Evolutionary conservation across 306 rosid genomes (phyloP).

Genomic region (Quercus mongolica): DNA sequence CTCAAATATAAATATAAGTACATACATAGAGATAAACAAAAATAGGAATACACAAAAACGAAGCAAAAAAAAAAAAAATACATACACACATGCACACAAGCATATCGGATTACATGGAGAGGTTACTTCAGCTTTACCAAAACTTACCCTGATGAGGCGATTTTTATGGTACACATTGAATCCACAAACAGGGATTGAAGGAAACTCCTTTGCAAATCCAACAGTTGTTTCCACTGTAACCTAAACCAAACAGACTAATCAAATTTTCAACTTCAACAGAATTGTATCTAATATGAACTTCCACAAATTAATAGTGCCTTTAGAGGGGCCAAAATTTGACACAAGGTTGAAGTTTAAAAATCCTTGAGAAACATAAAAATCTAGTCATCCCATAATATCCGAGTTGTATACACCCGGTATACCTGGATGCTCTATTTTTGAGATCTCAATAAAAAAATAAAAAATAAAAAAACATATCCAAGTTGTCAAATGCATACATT

Average conservation of each 20-base stretch:
- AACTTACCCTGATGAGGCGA: constrained; percentile 89
- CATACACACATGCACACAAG: neutral
- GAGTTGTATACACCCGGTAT: too few species aligned
- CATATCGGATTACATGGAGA: neutral
- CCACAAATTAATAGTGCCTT: neutral
- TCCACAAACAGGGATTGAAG: constrained; percentile 58
- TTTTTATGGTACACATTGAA: constrained; percentile 89
- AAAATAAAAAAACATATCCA: neutral
- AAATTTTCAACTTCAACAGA: constrained; percentile 5
- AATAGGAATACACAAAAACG: neutral
- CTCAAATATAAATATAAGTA: neutral
- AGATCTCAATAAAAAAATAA: too few species aligned
- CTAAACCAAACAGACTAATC: constrained; percentile 35
- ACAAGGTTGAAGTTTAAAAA: neutral
- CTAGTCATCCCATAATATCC: neutral
- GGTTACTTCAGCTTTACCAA: constrained; percentile 18
- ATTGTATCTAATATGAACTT: neutral
- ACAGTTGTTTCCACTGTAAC: constrained; percentile 55
- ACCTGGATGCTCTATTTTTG: too few species aligned
- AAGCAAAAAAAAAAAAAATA: neutral
- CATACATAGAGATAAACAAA: constrained; percentile 5
- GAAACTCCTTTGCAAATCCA: constrained; percentile 82
- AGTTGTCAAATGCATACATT: neutral
- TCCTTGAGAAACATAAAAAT: neutral
- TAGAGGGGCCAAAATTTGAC: neutral